Conservation (phyloP, 2,329 filamentous ascomycete species). For the Exserohilum turcica region DNA sequence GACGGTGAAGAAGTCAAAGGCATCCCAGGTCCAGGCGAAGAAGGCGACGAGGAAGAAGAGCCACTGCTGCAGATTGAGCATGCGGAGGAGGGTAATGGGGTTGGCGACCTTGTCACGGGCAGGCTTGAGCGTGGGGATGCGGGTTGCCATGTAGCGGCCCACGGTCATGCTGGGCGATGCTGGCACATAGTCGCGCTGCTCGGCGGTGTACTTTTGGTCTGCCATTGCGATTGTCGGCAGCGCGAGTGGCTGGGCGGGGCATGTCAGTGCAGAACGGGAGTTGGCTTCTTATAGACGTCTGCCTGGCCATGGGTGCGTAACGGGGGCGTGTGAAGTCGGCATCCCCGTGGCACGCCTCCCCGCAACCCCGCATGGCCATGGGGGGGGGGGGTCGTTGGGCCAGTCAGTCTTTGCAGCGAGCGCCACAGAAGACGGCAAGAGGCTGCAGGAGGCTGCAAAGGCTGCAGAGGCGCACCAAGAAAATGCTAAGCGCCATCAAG, state of each 20-base stretch:
- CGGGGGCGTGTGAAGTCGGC: constrained; percentile 1
- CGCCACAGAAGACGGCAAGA: background rate
- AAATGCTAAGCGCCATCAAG: constrained; percentile 13
- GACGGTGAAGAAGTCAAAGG: constrained; percentile 68
- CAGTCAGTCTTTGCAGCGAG: constrained; percentile 2
- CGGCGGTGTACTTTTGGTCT: constrained; percentile 22
- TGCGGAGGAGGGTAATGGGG: constrained; percentile 56
- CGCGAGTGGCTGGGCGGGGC: background rate
- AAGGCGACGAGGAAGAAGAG: constrained; percentile 60
- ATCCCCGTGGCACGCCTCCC: constrained; percentile 20
- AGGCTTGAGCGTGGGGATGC: constrained; percentile 61
- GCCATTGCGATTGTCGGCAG: constrained; percentile 20
- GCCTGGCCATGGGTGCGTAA: background rate
- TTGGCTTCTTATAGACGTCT: background rate
- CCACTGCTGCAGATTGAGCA: constrained; percentile 63
- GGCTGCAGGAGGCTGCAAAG: background rate
- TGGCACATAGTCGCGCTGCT: constrained; percentile 24
- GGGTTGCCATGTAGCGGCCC: constrained; percentile 58
- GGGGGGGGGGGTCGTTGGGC: no score
- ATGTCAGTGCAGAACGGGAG: no score
- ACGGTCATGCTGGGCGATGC: constrained; percentile 28
- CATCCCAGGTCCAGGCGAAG: constrained; percentile 55
- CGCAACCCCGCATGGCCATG: constrained; percentile 15
- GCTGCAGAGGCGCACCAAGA: constrained; percentile 8
- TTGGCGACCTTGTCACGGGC: constrained; percentile 61